Conservation (phyloP, 139 green algal species). For the Chlamydomonas sp. region DNA sequence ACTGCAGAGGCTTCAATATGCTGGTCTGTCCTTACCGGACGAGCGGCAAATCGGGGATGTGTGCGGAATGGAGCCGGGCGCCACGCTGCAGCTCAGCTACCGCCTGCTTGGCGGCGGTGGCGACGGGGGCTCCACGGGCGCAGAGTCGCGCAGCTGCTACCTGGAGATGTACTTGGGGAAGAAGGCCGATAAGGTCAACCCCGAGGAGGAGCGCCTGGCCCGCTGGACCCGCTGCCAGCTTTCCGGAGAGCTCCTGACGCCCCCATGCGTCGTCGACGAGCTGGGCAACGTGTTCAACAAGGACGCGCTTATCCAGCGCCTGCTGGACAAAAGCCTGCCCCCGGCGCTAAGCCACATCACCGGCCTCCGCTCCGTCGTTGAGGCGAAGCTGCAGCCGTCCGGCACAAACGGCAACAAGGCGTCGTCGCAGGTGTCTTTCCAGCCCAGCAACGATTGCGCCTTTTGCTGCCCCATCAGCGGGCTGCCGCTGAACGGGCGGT, state of each 20-base stretch:
- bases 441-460: conserved; percentile 35
- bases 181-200: conserved; percentile 85
- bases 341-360: conserved; percentile 74
- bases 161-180: conserved; percentile 91
- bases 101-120: conserved; percentile 79
- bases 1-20: conserved; percentile 34
- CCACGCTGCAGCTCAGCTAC: conserved; percentile 41
- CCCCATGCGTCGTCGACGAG: conserved; percentile 83
- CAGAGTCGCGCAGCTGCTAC: conserved; percentile 86
- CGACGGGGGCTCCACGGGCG: conserved; percentile 91
- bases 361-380: conserved; percentile 70
- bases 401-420: background rate
- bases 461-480: conserved; percentile 86
- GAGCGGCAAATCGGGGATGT: conserved; percentile 40
- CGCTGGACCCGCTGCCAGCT: conserved; percentile 82
- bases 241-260: conserved; percentile 70
- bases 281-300: conserved; percentile 82
- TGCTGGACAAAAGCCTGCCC: conserved; percentile 80
- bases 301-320: conserved; percentile 64
- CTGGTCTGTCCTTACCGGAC: conserved; percentile 19
- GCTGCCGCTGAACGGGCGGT: conserved; percentile 72
- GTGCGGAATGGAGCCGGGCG: conserved; percentile 6
- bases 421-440: conserved; percentile 9
- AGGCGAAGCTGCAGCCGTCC: conserved; percentile 66
- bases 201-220: conserved; percentile 73